Evolutionary conservation across 306 rosid species (phyloP).

Genomic region (Corylus heterophylla): DNA sequence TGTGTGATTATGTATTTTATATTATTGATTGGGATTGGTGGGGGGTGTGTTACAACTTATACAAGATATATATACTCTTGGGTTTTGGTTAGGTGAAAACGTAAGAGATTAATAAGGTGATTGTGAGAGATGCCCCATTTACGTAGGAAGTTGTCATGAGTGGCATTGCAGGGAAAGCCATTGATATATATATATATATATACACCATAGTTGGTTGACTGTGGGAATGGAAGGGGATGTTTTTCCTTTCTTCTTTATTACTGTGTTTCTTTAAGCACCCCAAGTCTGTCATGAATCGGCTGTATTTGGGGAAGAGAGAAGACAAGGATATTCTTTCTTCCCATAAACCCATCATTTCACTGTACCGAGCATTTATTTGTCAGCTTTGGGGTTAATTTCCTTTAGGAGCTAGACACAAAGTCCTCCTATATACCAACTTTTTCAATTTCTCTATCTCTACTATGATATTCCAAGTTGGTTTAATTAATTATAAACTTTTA

Average conservation of each 20-base stretch:
- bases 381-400: conserved; percentile 9
- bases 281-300: background rate
- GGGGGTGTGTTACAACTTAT: conserved; percentile 12
- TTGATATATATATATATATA: conserved; percentile 3
- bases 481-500: background rate
- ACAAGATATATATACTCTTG: conserved; percentile 2
- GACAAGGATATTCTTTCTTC: conserved; percentile 23
- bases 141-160: conserved; percentile 40
- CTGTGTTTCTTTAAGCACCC: conserved; percentile 1
- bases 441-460: no score
- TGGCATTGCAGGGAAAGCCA: conserved; percentile 33
- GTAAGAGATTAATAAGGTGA: conserved; percentile 35
- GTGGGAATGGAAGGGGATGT: background rate
- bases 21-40: conserved; percentile 31
- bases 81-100: conserved; percentile 50
- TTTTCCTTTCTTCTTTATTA: background rate
- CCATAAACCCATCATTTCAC: conserved; percentile 25
- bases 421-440: no score
- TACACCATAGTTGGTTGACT: conserved; percentile 42
- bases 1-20: conserved; percentile 31
- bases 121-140: conserved; percentile 5
- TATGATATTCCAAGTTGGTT: background rate
- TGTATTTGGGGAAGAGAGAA: conserved; percentile 21
- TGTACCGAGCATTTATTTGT: conserved; percentile 29
- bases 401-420: conserved; percentile 21